Percentiles rank a stretch among this genome's conserved stretches.
Evolutionary conservation across 352 stramenopile species (phyloP).

Genomic region (Globisporangium paddicum): DNA sequence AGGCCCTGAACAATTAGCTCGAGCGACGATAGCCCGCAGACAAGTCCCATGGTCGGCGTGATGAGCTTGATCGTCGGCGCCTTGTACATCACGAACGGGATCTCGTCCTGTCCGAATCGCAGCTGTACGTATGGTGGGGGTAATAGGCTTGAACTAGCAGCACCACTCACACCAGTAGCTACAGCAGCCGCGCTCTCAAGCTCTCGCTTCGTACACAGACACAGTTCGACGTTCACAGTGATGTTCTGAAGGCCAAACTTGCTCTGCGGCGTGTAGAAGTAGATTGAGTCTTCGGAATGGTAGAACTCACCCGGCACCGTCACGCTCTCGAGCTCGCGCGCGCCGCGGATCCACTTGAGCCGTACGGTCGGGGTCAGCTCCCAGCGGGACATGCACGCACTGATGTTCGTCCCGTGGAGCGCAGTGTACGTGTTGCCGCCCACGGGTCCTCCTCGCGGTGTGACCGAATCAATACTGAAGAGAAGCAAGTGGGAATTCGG

Average conservation of each 20-base stretch:
- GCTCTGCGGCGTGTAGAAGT: constrained; percentile 76
- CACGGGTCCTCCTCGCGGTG: constrained; percentile 53
- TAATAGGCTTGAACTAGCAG: neutral
- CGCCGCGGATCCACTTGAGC: constrained; percentile 52
- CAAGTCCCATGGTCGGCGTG: constrained; percentile 27
- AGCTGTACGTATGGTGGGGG: neutral
- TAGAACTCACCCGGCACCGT: constrained; percentile 57
- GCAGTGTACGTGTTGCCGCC: constrained; percentile 70
- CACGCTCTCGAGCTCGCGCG: constrained; percentile 57
- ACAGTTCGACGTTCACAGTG: constrained; percentile 46
- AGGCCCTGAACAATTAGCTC: constrained; percentile 62
- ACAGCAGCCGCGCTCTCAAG: neutral
- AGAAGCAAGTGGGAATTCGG: constrained; percentile 31
- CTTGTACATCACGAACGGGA: constrained; percentile 71
- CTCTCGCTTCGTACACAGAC: constrained; percentile 16
- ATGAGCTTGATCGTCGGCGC: constrained; percentile 50
- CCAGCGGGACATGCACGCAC: constrained; percentile 29
- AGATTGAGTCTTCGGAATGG: constrained; percentile 50
- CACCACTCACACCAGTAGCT: neutral
- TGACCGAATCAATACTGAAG: constrained; percentile 46
- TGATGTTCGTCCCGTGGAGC: constrained; percentile 58
- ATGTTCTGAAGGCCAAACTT: constrained; percentile 73
- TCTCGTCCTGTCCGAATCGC: constrained; percentile 56
- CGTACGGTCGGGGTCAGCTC: constrained; percentile 29
- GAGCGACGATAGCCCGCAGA: constrained; percentile 41